Evolutionary conservation across 2,329 filamentous ascomycete species (phyloP).

Genomic region (Dothideomycetes sp.): DNA sequence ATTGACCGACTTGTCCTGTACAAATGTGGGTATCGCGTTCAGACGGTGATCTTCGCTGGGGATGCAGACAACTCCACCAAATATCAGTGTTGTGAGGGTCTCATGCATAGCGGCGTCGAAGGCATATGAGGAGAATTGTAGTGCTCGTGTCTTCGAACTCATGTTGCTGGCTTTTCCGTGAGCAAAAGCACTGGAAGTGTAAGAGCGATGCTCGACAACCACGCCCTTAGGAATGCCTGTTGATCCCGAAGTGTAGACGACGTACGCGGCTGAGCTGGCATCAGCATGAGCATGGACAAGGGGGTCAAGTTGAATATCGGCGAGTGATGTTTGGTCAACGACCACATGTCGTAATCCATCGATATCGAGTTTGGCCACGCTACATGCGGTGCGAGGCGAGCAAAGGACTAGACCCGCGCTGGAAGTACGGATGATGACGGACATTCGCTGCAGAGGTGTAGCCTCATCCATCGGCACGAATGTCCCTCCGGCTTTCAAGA

Average conservation of each 20-base stretch:
- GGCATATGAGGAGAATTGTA: conserved; percentile 15
- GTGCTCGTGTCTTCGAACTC: conserved; percentile 8
- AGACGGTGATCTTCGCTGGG: conserved; percentile 38
- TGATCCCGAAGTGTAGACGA: conserved; percentile 25
- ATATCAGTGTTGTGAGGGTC: conserved; percentile 14
- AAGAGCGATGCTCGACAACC: conserved; percentile 37
- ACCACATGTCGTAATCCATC: too few species aligned
- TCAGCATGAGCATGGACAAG: too few species aligned
- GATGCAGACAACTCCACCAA: conserved; percentile 23
- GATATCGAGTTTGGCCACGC: too few species aligned
- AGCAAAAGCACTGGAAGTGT: conserved; percentile 44
- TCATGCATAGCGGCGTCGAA: conserved; percentile 17
- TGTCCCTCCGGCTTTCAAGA: too few species aligned
- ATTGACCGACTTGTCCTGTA: too few species aligned
- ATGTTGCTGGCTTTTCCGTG: conserved; percentile 18
- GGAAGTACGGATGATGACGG: not conserved
- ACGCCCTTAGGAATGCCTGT: conserved; percentile 23
- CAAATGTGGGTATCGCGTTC: too few species aligned
- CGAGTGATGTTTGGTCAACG: too few species aligned
- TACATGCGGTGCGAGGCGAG: too few species aligned
- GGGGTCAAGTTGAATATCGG: too few species aligned
- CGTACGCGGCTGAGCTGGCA: too few species aligned
- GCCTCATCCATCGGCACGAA: not conserved
- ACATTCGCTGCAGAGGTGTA: not conserved
- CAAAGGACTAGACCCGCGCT: too few species aligned